A percentile compares a stretch with the other conserved stretches of the same genome.
phyloP scores from a whole-genome alignment of 345 rosid species.

The Ceriops decandra region DNA sequence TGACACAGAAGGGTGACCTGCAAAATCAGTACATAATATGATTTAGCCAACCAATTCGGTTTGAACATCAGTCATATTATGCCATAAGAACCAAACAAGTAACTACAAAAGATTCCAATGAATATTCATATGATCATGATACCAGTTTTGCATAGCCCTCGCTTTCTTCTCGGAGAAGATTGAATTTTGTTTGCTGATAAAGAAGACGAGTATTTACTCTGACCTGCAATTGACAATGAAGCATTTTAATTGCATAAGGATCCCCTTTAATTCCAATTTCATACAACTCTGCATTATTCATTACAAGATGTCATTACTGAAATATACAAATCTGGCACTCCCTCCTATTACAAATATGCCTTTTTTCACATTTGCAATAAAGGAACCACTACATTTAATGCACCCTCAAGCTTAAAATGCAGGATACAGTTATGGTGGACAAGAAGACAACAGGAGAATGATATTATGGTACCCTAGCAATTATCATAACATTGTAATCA shows the following conservation, averaged over 20 bases:
- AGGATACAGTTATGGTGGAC: too few relatives aligned
- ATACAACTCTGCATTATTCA: neutral
- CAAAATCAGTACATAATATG: conserved; percentile 12
- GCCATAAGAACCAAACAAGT: too few relatives aligned
- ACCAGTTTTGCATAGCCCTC: conserved; percentile 99
- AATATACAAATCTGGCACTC: too few relatives aligned
- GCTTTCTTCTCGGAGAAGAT: conserved; percentile 96
- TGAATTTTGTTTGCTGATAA: conserved; percentile 98
- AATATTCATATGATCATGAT: conserved; percentile 13
- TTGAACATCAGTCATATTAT: too few relatives aligned
- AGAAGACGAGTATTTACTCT: conserved; percentile 96
- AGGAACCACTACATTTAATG: too few relatives aligned
- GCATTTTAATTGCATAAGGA: conserved; percentile 3
- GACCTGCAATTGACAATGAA: conserved; percentile 54
- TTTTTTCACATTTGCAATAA: neutral
- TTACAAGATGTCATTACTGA: too few relatives aligned
- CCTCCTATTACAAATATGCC: neutral
- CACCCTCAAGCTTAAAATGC: too few relatives aligned
- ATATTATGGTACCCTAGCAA: too few relatives aligned
- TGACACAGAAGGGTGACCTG: conserved; percentile 90
- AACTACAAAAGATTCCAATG: neutral
- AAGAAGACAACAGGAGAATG: too few relatives aligned
- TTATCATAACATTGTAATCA: too few relatives aligned
- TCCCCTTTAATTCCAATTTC: neutral
- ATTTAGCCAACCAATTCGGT: neutral